Evolutionary conservation across 257 asterid species (phyloP).

Genomic region (Cinchona pubescens): DNA sequence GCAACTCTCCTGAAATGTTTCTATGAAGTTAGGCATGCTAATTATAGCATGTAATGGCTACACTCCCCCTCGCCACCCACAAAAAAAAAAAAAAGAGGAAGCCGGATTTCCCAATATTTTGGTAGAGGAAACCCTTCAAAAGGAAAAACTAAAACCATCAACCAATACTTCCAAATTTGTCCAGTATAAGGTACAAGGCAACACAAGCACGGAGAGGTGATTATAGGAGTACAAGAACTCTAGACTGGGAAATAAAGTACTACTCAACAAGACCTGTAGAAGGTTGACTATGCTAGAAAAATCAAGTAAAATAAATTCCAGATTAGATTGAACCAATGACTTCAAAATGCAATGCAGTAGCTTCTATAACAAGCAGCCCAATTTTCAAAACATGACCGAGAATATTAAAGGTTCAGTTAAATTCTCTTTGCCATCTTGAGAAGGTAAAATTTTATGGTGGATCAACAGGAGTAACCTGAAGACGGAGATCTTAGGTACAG

Average conservation of each 20-base stretch:
- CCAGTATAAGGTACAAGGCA: neutral
- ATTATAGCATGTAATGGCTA: constrained; percentile 14
- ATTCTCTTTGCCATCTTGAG: neutral
- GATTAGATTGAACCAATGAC: neutral
- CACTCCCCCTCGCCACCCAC: neutral
- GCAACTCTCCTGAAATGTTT: constrained; percentile 57
- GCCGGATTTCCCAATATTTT: neutral
- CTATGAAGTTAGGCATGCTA: constrained; percentile 24
- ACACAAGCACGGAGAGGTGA: neutral
- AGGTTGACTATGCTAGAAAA: neutral
- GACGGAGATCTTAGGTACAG: neutral
- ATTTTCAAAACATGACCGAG: neutral
- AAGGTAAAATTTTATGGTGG: neutral
- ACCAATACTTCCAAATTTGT: neutral
- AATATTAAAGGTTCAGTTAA: neutral
- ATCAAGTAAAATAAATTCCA: neutral
- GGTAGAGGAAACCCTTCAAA: neutral
- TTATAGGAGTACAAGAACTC: neutral
- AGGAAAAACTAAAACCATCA: neutral
- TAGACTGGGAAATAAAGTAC: neutral
- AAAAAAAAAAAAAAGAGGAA: neutral
- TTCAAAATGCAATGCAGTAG: neutral
- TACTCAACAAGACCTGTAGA: neutral
- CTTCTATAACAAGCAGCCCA: neutral
- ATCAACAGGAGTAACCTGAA: neutral